Percentiles rank a stretch among this genome's conserved stretches.
Evolutionary conservation across 495 filamentous ascomycete genomes (phyloP).

Genomic region (Thermochaetoides thermophila): DNA sequence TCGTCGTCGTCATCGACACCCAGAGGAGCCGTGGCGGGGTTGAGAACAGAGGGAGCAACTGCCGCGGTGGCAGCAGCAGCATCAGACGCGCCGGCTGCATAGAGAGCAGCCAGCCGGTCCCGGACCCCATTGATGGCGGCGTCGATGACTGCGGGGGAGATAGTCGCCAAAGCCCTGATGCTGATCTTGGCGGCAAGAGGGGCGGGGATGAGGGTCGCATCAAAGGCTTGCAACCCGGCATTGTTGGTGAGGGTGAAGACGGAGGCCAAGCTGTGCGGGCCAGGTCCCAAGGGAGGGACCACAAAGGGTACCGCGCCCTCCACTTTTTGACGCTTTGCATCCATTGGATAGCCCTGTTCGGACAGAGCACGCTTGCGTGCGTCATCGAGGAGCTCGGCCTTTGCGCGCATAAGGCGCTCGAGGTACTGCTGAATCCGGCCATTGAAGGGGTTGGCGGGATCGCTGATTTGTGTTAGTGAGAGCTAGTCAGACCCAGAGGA

Average conservation of each 20-base stretch:
- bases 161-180: slow-evolving; percentile 48
- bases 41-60: slow-evolving; percentile 29
- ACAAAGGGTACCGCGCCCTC: slow-evolving; percentile 26
- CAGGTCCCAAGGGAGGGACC: slow-evolving; percentile 52
- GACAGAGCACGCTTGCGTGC: slow-evolving; percentile 58
- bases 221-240: slow-evolving; percentile 55
- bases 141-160: slow-evolving; percentile 49
- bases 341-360: slow-evolving; percentile 45
- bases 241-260: slow-evolving; percentile 75
- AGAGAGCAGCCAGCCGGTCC: slow-evolving; percentile 23
- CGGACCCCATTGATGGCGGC: slow-evolving; percentile 47
- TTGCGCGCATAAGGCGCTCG: slow-evolving; percentile 58
- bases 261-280: slow-evolving; percentile 60
- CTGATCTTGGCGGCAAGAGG: slow-evolving; percentile 64
- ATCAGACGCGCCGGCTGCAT: slow-evolving; percentile 9
- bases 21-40: slow-evolving; percentile 32
- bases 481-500: not conserved
- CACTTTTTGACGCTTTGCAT: slow-evolving; percentile 27
- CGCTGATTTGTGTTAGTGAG: slow-evolving; percentile 33
- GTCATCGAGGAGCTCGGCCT: slow-evolving; percentile 62
- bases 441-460: slow-evolving; percentile 50
- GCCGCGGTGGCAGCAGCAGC: slow-evolving; percentile 6
- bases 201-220: slow-evolving; percentile 61
- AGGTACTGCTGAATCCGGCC: slow-evolving; percentile 68
- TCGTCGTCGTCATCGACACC: slow-evolving; percentile 61